Evolutionary conservation across 2,329 filamentous ascomycete species (phyloP), one percentile per base, ranked within the genome.

Genomic region (Fusarium lyarnte): DNA sequence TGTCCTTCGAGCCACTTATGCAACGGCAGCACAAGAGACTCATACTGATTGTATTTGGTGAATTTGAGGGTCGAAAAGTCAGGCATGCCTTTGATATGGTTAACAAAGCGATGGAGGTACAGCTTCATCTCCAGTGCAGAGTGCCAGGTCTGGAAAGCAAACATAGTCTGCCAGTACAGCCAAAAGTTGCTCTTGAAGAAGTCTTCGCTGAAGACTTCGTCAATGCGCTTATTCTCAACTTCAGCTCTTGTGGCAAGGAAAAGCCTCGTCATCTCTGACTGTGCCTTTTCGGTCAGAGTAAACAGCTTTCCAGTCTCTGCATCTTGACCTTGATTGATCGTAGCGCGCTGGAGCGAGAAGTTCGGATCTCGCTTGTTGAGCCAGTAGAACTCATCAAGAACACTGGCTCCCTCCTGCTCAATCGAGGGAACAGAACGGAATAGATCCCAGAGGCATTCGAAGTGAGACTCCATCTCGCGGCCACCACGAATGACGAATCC

Each of bases 141-240:
- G 36, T 59, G 46, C 57, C 57, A 59, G 4, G 57, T 59, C 36
- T 59, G 57, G 2, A 59, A 59, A 31, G 57, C 57, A 54, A 59
- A 59, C 57, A 59, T 59, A 8, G 57, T 59, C 57, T 59, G 57
- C 57, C 57, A 59, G 29, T 59, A 59, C 5, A 59, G 46, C 57
- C 57, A 59, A 33, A 59, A 59, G 36, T 59, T 59, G 4, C 57
- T 59, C 10, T 35, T 59, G 46, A 59, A 59, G n/a, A 59, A 59
- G 27, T 59, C 57, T 17, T 42, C 7, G 13, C 46, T 17, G 19
- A 59, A 59, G 3, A 59, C 46, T 23, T 59, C 5, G 39, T 42
- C 57, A 35, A 59, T 59, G 3, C 46, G 57, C 7, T 53, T 53
- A 8, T 41, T 59, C 23, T 59, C 57, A 3, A 59, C 57, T 27